phyloP scores from a whole-genome alignment of 1,284 basidiomycete genomes.

The Xerocomus amazonicus region DNA sequence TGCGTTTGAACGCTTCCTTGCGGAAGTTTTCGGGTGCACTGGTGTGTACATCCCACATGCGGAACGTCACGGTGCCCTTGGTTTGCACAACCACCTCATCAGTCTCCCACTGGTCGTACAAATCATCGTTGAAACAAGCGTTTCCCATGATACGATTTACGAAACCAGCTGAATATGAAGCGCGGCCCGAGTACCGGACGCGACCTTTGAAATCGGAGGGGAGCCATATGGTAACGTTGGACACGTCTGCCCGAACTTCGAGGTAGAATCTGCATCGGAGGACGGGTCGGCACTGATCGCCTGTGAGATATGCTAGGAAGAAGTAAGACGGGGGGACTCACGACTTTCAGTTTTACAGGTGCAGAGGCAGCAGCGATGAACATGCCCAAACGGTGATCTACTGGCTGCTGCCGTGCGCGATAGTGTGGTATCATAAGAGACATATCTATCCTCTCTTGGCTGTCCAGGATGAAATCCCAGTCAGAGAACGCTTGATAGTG shows the following conservation, averaged over 20 bases:
- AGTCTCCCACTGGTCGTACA: constrained; percentile 37
- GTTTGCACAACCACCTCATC: constrained; percentile 64
- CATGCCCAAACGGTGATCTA: constrained; percentile 67
- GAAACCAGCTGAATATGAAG: constrained; percentile 67
- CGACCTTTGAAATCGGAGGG: constrained; percentile 72
- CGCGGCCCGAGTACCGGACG: constrained; percentile 53
- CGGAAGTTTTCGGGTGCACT: constrained; percentile 56
- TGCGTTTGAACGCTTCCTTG: constrained; percentile 59
- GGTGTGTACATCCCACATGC: constrained; percentile 73
- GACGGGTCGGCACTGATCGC: constrained; percentile 58
- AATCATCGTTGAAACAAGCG: constrained; percentile 51
- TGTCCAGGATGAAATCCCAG: constrained; percentile 64
- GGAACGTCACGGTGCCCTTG: constrained; percentile 56
- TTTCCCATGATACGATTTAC: constrained; percentile 63
- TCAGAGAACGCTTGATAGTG: constrained; percentile 50
- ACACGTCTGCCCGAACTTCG: constrained; percentile 54
- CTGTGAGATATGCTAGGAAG: neutral
- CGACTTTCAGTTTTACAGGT: constrained; percentile 66
- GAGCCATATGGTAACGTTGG: constrained; percentile 67
- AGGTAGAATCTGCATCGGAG: constrained; percentile 61
- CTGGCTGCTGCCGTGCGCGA: constrained; percentile 65
- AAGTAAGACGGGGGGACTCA: constrained; percentile 35
- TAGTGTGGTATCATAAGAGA: constrained; percentile 71
- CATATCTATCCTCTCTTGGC: constrained; percentile 52
- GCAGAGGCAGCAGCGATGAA: constrained; percentile 49